phyloP scores from a whole-genome alignment of 139 green algal genomes.

The Deuterostichococcus epilithicus region DNA sequence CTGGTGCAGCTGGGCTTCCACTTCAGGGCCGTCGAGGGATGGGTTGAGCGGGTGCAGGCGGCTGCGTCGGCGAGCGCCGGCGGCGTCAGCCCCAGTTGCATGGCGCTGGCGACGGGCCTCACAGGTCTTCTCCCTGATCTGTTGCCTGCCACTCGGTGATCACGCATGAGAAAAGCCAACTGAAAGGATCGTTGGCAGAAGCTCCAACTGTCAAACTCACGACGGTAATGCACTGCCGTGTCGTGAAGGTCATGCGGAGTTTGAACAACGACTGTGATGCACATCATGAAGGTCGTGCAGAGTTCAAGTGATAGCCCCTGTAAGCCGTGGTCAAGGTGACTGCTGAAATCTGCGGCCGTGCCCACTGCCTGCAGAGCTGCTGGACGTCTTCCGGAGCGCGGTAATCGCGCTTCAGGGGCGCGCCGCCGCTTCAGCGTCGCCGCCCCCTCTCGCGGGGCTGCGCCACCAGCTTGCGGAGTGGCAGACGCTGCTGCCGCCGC shows the following conservation, averaged over 20 bases:
- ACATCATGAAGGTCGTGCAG: too few relatives aligned
- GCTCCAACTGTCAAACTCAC: too few relatives aligned
- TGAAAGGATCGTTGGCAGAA: too few relatives aligned
- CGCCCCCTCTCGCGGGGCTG: constrained; percentile 49
- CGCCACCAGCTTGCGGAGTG: constrained; percentile 63
- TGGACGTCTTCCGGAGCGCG: constrained; percentile 69
- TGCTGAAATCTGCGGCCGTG: too few relatives aligned
- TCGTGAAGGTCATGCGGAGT: too few relatives aligned
- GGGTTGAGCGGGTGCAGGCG: constrained; percentile 43
- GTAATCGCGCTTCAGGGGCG: constrained; percentile 67
- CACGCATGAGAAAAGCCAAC: too few relatives aligned
- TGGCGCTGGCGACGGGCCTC: constrained; percentile 64
- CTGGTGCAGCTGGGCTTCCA: constrained; percentile 65
- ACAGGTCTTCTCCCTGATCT: constrained; percentile 29
- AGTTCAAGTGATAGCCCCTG: too few relatives aligned
- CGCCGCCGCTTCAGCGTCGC: constrained; percentile 20
- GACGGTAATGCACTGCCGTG: too few relatives aligned
- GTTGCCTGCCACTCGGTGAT: too few relatives aligned
- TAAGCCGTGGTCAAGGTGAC: too few relatives aligned
- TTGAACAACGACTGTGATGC: too few relatives aligned
- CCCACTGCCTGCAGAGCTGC: constrained; percentile 75
- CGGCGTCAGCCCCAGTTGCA: constrained; percentile 48
- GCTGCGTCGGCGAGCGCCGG: background rate
- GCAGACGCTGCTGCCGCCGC: constrained; percentile 63
- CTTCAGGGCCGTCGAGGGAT: constrained; percentile 55